Conservation (phyloP, 192 early-diverging fungal species). For the Mortierella alpina region DNA sequence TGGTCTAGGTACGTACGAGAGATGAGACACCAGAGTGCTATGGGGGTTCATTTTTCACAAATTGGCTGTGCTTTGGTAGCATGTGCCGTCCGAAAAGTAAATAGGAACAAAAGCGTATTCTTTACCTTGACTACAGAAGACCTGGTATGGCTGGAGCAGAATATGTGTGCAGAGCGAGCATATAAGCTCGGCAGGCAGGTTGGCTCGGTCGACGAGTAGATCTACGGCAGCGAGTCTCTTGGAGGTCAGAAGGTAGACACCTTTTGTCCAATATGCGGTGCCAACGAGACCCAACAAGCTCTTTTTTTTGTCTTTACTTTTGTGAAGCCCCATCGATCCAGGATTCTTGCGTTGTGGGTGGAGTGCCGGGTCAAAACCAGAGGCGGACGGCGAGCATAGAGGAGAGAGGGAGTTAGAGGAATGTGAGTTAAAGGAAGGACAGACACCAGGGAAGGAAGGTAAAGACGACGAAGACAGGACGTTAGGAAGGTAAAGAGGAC, state of each 20-base stretch:
- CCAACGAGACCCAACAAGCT: neutral
- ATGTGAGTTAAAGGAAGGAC: neutral
- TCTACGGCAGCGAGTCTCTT: neutral
- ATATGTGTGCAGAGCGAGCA: conserved; percentile 22
- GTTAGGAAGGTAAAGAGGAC: neutral
- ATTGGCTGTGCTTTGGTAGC: neutral
- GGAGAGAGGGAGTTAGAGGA: neutral
- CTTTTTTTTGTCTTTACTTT: conserved; percentile 12
- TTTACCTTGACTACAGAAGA: conserved; percentile 17
- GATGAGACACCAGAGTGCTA: neutral
- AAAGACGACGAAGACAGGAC: neutral
- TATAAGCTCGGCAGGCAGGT: conserved; percentile 6
- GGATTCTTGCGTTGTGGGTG: too few species aligned
- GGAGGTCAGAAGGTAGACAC: neutral
- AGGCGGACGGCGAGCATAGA: neutral
- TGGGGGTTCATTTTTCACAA: neutral
- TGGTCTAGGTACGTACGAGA: conserved; percentile 6
- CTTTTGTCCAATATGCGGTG: neutral
- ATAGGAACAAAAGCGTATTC: neutral
- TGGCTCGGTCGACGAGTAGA: conserved; percentile 15
- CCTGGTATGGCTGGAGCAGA: conserved; percentile 21
- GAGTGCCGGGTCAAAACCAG: neutral
- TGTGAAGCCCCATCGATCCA: conserved; percentile 23
- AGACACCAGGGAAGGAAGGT: neutral
- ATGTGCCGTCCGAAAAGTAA: neutral